A percentile compares a stretch with the other conserved stretches of the same genome.
These are phyloP conservation scores for Sphaerulina vaccinii DNA, from an alignment of 2,329 filamentous ascomycete species.

Conservation along the genomic window DNA sequence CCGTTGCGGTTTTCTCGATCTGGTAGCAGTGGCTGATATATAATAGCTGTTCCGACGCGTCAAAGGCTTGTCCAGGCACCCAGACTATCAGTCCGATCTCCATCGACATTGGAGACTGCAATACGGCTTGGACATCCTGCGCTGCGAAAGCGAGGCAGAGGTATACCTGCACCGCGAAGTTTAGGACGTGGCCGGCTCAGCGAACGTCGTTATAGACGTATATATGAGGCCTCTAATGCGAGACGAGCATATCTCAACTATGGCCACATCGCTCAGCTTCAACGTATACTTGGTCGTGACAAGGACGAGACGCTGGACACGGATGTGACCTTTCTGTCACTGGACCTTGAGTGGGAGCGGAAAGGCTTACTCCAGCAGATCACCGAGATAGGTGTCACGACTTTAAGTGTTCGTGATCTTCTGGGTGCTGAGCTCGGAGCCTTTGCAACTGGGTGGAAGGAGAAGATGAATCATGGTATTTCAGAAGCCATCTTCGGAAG, in stretches of 20 bases:
- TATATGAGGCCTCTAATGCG: not conserved
- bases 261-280: not conserved
- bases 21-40: not conserved
- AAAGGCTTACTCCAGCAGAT: not conserved
- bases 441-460: slow-evolving; percentile 1
- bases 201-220: too few species aligned
- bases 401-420: slow-evolving; percentile 5
- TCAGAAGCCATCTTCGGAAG: not conserved
- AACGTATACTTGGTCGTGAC: not conserved
- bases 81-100: too few species aligned
- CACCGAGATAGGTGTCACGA: slow-evolving; percentile 12
- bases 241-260: not conserved
- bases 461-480: slow-evolving; percentile 18
- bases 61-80: too few species aligned
- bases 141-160: too few species aligned
- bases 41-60: too few species aligned
- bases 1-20: not conserved
- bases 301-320: not conserved
- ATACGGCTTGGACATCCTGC: too few species aligned
- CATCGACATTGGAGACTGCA: too few species aligned
- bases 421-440: not conserved
- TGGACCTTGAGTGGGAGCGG: slow-evolving; percentile 13
- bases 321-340: slow-evolving; percentile 11
- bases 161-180: too few species aligned
- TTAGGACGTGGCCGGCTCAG: not conserved